These are phyloP conservation scores for Phytophthora chlamydospora DNA, from an alignment of 352 stramenopile genomes.

Conservation along the genomic window DNA sequence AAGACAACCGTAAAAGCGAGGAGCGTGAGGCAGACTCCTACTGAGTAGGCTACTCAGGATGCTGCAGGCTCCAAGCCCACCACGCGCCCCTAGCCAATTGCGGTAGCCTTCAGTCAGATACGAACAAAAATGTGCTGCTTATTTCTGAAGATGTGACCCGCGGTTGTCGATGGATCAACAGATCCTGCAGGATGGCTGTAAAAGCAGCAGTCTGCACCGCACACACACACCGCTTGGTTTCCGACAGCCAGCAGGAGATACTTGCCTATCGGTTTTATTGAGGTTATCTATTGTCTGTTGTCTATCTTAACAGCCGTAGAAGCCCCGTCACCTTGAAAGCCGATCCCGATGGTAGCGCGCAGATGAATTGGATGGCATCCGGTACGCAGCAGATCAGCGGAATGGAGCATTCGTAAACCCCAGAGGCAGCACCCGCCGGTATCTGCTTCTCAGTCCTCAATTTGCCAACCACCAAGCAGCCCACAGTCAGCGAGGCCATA, in stretches of 20 bases:
- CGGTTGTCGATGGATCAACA: too few species aligned
- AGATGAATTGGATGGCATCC: too few species aligned
- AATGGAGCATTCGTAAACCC: too few species aligned
- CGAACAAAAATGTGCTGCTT: background rate
- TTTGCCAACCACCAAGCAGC: slow-evolving; percentile 8
- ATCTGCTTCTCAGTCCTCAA: slow-evolving; percentile 1
- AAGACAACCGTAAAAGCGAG: slow-evolving; percentile 8
- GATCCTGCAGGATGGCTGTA: slow-evolving; percentile 11
- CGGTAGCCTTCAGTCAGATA: background rate
- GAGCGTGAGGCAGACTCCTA: background rate
- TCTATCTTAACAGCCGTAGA: background rate
- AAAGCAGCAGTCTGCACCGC: slow-evolving; percentile 7
- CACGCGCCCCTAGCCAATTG: slow-evolving; percentile 6
- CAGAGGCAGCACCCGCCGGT: too few species aligned
- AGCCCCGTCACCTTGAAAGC: background rate
- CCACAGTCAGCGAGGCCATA: background rate
- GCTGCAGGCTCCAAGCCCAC: background rate
- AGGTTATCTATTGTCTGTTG: slow-evolving; percentile 6
- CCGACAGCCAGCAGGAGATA: background rate
- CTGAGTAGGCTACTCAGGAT: background rate
- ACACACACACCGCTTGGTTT: background rate
- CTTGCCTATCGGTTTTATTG: slow-evolving; percentile 1
- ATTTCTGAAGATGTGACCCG: background rate
- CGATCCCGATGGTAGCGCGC: too few species aligned
- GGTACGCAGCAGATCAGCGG: too few species aligned